phyloP scores from a whole-genome alignment of 2,329 filamentous ascomycete species.

The Fusarium clavum region DNA sequence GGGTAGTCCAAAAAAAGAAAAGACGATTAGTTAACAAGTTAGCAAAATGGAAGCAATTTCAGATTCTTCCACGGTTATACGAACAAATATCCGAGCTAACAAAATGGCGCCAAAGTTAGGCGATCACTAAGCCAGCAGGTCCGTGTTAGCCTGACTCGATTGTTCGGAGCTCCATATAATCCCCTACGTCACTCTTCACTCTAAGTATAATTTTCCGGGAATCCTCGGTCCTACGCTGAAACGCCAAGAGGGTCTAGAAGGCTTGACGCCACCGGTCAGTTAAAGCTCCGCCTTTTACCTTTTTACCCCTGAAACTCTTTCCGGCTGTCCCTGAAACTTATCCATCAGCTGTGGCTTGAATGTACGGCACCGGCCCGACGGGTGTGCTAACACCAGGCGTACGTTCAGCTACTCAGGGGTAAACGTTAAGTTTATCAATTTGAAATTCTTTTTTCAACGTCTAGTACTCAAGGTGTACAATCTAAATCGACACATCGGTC shows the following conservation, averaged over 20 bases:
- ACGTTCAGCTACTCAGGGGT: not conserved
- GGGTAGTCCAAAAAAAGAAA: not conserved
- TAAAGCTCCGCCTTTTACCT: not conserved
- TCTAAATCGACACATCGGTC: not conserved
- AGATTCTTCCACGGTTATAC: not conserved
- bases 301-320: not conserved
- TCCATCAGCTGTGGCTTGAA: not conserved
- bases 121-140: not conserved
- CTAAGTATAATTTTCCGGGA: not conserved
- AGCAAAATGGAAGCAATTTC: not conserved
- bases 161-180: not conserved
- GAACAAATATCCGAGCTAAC: not conserved
- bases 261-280: not conserved
- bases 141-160: not conserved
- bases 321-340: not conserved
- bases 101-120: not conserved
- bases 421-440: not conserved
- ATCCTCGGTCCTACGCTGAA: not conserved
- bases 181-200: not conserved
- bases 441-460: not conserved
- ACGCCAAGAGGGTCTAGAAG: not conserved
- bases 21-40: not conserved
- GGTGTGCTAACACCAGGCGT: not conserved
- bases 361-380: not conserved
- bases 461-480: accelerated